Evolutionary conservation across 2,329 filamentous ascomycete species (phyloP), one percentile per base, ranked within the genome.

Genomic region (Cordyceps militaris): DNA sequence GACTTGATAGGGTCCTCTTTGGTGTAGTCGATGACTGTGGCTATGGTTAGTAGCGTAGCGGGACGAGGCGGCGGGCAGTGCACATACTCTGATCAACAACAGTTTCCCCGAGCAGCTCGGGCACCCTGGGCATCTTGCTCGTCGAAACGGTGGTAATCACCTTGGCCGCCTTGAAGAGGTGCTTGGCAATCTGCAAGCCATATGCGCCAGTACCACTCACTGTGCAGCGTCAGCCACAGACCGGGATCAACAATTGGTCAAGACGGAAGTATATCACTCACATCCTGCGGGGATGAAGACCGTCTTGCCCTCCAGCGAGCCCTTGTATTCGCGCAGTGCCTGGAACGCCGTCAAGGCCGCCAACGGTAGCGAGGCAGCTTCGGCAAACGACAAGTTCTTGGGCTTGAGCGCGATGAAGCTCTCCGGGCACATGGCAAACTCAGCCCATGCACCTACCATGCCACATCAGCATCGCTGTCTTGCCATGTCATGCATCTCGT

Each of bases 101-200:
- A 0, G 66, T 69, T 26, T 73, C 64, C 1, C 74, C 74, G 9
- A 77, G 63, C 7, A 74, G 61, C 55, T 73, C 69, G 4, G 64
- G 57, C 1, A 76, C 63, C 55, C 65, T 70, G 1, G 67, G 52
- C 1, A 78, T 63, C 61, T 78, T 78, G 14, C 67, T 59, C 1
- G 74, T 74, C 1, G 74, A 76, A 1, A 78, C 68, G 0, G 75
- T 77, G 1, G 74, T 77, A 40, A 78, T 74, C 28, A 77, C 73
- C 52, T 73, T 75, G 19, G 67, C 69, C 2, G 73, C 76, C 1
- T 69, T 64, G 59, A 76, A 78, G 2, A 75, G 68, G 34, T 74
- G 69, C 44, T 77, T 77, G 16, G 75, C 74, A 5, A 78, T 61
- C 61, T 77, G 75, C 19, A 74, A 70, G 6, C 62, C 63, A 46